Conservation (phyloP, 2,329 filamentous ascomycete genomes). For the Arthroderma uncinatum region DNA sequence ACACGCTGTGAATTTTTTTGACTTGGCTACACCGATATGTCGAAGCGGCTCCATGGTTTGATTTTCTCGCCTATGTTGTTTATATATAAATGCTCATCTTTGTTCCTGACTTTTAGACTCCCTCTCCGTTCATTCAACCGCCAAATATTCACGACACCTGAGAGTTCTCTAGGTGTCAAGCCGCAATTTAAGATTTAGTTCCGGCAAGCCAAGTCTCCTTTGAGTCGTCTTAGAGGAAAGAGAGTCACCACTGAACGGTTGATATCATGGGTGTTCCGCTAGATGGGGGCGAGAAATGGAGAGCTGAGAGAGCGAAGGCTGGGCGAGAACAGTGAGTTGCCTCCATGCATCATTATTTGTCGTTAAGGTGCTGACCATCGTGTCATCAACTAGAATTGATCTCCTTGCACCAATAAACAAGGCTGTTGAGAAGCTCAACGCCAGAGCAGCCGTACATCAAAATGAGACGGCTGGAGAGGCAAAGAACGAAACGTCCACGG, state of each 20-base stretch:
- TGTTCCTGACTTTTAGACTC: background rate
- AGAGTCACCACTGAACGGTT: background rate
- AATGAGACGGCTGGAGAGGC: background rate
- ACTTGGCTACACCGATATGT: background rate
- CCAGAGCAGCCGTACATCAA: background rate
- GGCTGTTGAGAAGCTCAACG: background rate
- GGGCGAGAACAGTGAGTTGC: background rate
- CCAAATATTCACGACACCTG: background rate
- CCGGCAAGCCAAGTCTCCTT: background rate
- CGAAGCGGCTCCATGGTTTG: background rate
- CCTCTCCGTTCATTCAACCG: background rate
- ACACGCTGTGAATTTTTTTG: background rate
- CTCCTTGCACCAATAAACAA: background rate
- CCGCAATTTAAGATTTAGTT: background rate
- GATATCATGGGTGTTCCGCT: background rate
- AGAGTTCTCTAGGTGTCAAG: background rate
- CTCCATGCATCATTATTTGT: background rate
- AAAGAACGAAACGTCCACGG: background rate
- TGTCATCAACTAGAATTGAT: background rate
- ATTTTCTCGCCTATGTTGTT: background rate
- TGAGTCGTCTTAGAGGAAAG: background rate
- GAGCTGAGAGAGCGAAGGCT: background rate
- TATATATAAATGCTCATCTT: background rate
- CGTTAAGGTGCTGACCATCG: background rate
- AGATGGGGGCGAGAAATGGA: background rate